Evolutionary conservation across 2,329 filamentous ascomycete genomes (phyloP).

Genomic region (Cylindrodendrum hubeiense): DNA sequence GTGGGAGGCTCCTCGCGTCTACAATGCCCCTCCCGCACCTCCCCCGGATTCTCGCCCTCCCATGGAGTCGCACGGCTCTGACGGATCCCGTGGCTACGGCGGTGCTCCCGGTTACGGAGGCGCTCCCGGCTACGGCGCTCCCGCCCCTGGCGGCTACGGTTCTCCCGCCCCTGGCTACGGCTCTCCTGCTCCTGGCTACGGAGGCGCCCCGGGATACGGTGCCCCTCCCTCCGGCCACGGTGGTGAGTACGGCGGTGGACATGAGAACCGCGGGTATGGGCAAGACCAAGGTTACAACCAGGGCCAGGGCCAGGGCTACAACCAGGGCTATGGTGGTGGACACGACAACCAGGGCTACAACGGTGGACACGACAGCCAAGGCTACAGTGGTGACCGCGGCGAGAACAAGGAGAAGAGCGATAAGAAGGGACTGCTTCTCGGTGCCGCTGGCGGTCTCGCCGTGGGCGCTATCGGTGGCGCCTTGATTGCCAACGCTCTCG

Average conservation of each 20-base stretch:
- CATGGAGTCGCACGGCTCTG: slow-evolving; percentile 35
- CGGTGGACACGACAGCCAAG: slow-evolving; percentile 25
- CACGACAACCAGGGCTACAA: slow-evolving; percentile 31
- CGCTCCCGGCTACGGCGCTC: slow-evolving; percentile 24
- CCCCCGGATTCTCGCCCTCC: slow-evolving; percentile 38
- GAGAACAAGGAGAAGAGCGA: slow-evolving; percentile 53
- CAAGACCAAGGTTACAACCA: slow-evolving; percentile 18
- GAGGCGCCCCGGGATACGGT: slow-evolving; percentile 29
- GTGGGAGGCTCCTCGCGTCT: slow-evolving; percentile 68
- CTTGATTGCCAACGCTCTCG: slow-evolving; percentile 66
- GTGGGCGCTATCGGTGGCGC: slow-evolving; percentile 70
- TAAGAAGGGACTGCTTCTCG: slow-evolving; percentile 68
- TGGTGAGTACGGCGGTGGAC: slow-evolving; percentile 19
- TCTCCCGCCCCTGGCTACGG: slow-evolving; percentile 32
- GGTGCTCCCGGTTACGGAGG: slow-evolving; percentile 36
- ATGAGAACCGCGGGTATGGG: slow-evolving; percentile 16
- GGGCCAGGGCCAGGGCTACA: slow-evolving; percentile 19
- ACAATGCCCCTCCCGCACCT: slow-evolving; percentile 32
- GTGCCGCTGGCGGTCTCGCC: slow-evolving; percentile 70
- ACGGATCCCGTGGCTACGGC: slow-evolving; percentile 43
- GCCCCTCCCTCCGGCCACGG: slow-evolving; percentile 23
- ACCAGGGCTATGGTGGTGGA: slow-evolving; percentile 31
- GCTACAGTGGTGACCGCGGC: slow-evolving; percentile 30
- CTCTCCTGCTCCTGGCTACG: slow-evolving; percentile 26
- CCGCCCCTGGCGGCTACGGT: slow-evolving; percentile 9